Conservation (phyloP, 371 early-diverging fungal species). For the Apophysomyces variabilis region DNA sequence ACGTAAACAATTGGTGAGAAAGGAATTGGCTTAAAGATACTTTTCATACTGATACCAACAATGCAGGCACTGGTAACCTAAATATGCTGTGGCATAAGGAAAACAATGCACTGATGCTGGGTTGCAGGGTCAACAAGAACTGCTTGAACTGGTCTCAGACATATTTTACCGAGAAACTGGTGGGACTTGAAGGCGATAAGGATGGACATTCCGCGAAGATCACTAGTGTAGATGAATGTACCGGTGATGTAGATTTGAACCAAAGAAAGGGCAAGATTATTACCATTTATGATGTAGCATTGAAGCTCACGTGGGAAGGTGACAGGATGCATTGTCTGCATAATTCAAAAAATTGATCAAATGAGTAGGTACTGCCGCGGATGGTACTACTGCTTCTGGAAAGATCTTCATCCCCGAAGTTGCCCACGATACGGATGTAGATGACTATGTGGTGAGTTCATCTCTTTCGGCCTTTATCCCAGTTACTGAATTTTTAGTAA, state of each 20-base stretch:
- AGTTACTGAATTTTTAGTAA: not conserved
- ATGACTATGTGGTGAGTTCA: constrained; percentile 77
- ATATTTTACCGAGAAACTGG: constrained; percentile 64
- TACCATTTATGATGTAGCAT: constrained; percentile 78
- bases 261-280: constrained; percentile 90
- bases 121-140: constrained; percentile 83
- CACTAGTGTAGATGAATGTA: constrained; percentile 57
- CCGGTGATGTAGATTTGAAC: constrained; percentile 85
- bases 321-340: constrained; percentile 16
- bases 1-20: constrained; percentile 67
- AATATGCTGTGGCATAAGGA: not conserved
- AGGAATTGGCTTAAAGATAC: not conserved
- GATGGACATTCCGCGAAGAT: constrained; percentile 59
- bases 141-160: constrained; percentile 81
- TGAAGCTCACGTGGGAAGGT: constrained; percentile 78
- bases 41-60: not conserved
- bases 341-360: not conserved
- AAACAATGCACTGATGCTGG: not conserved
- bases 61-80: constrained; percentile 7
- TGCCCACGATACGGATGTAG: constrained; percentile 84
- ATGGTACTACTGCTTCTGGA: constrained; percentile 75
- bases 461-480: not conserved
- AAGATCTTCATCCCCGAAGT: constrained; percentile 89
- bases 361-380: constrained; percentile 55
- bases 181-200: constrained; percentile 46